Percentiles rank a stretch among this genome's conserved stretches.
phyloP scores from a whole-genome alignment of 1,284 basidiomycete genomes.

The Kalmanozyma brasiliensis region DNA sequence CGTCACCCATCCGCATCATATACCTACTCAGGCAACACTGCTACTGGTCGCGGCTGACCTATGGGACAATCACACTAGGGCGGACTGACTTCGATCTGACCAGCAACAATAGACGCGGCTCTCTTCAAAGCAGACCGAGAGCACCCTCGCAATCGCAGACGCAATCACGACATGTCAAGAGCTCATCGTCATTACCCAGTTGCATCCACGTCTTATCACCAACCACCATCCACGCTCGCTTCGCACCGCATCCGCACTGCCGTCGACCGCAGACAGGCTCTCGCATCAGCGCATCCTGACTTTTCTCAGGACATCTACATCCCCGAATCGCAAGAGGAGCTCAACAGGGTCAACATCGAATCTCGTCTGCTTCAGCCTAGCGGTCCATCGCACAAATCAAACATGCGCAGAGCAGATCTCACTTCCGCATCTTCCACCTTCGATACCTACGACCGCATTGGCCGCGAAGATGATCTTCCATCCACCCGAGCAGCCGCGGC shows the following conservation, averaged over 20 bases:
- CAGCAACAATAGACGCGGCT: constrained; percentile 12
- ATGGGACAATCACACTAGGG: no score
- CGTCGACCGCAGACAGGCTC: constrained; percentile 11
- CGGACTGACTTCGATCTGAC: no score
- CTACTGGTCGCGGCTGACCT: no score
- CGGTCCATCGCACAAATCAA: constrained; percentile 18
- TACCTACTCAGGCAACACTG: not conserved
- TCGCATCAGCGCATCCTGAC: constrained; percentile 17
- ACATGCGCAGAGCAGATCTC: constrained; percentile 19
- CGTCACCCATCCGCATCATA: constrained; percentile 1
- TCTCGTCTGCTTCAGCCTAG: constrained; percentile 28
- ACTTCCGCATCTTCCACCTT: constrained; percentile 37
- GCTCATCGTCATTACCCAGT: constrained; percentile 30
- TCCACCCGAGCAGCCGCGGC: constrained; percentile 3
- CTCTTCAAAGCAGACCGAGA: not conserved
- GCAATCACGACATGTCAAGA: constrained; percentile 18
- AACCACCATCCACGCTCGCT: constrained; percentile 7
- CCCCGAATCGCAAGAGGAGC: constrained; percentile 40
- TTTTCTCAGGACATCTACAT: constrained; percentile 47
- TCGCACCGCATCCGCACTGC: constrained; percentile 6
- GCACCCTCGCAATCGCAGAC: constrained; percentile 4
- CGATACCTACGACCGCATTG: constrained; percentile 51
- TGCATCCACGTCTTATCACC: constrained; percentile 44
- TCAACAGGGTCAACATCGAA: constrained; percentile 40
- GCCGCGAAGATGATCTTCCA: constrained; percentile 32